Conservation (phyloP, 2,329 filamentous ascomycete genomes). For the Fonsecaea nubica region DNA sequence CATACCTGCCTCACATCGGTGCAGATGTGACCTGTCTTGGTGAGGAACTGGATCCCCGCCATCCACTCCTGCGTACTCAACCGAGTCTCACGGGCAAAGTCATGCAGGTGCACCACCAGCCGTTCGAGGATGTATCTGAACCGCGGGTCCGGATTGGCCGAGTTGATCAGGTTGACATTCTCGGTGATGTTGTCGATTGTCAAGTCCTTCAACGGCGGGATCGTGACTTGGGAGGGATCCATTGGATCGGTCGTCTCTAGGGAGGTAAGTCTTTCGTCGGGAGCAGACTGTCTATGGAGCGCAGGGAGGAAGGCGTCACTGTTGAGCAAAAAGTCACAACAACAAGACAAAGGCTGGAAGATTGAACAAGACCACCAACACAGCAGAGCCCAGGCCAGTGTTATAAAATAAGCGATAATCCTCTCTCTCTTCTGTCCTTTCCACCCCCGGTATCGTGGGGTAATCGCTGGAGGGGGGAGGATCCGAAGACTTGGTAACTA, state of each 20-base stretch:
- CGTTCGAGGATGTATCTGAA: slow-evolving; percentile 75
- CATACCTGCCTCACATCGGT: slow-evolving; percentile 73
- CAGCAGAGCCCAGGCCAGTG: not conserved
- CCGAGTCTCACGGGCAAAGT: slow-evolving; percentile 79
- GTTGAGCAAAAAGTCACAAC: not conserved
- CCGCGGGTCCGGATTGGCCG: slow-evolving; percentile 68
- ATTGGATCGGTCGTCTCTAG: slow-evolving; percentile 38
- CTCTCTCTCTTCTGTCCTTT: not conserved
- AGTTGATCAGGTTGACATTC: slow-evolving; percentile 70
- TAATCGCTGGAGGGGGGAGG: slow-evolving; percentile 13
- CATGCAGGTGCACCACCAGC: slow-evolving; percentile 78
- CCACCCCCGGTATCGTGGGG: slow-evolving; percentile 11
- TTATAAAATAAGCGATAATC: not conserved
- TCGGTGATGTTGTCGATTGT: slow-evolving; percentile 45
- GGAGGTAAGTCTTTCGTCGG: no score
- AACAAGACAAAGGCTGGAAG: not conserved
- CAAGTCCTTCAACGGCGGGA: slow-evolving; percentile 47
- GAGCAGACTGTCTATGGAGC: no score
- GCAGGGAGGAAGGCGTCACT: no score
- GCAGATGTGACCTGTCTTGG: slow-evolving; percentile 74
- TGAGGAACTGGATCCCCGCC: slow-evolving; percentile 73
- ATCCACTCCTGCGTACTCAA: slow-evolving; percentile 81
- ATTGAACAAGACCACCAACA: not conserved
- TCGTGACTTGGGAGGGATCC: slow-evolving; percentile 52
- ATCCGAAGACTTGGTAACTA: slow-evolving; percentile 1